These are phyloP conservation scores for Lodderomyces elongisporus DNA, from an alignment of 1,139 yeast species.

Conservation along the genomic window DNA sequence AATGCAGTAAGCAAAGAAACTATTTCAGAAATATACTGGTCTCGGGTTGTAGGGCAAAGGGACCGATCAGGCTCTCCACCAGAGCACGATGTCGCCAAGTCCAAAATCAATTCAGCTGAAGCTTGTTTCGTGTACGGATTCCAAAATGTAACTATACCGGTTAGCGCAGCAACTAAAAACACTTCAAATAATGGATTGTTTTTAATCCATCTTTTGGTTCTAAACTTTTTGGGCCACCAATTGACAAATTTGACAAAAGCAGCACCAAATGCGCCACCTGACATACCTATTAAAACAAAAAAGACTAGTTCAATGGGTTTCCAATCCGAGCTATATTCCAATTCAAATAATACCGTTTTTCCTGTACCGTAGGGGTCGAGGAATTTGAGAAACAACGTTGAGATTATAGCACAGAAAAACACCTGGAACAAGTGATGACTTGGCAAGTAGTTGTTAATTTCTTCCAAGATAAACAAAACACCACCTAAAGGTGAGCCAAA, in stretches of 20 bases:
- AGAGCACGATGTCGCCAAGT: constrained; percentile 50
- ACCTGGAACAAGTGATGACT: constrained; percentile 55
- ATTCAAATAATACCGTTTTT: constrained; percentile 55
- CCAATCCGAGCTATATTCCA: constrained; percentile 56
- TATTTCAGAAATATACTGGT: constrained; percentile 31
- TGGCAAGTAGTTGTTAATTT: constrained; percentile 56
- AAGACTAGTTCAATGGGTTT: constrained; percentile 42
- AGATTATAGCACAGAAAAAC: constrained; percentile 57
- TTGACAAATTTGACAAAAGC: constrained; percentile 44
- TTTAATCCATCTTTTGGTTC: constrained; percentile 30
- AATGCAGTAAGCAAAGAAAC: constrained; percentile 39
- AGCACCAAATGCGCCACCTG: constrained; percentile 60
- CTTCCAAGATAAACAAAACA: constrained; percentile 60
- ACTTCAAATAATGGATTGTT: constrained; percentile 46
- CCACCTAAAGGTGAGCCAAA: constrained; percentile 72
- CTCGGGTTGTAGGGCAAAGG: constrained; percentile 38
- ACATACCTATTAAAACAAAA: constrained; percentile 47
- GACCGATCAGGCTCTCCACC: constrained; percentile 21
- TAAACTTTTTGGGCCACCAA: constrained; percentile 47
- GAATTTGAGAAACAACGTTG: constrained; percentile 52
- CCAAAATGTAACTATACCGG: constrained; percentile 48
- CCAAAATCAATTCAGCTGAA: constrained; percentile 48
- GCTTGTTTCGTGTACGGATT: constrained; percentile 53
- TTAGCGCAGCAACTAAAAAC: constrained; percentile 39
- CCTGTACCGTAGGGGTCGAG: constrained; percentile 63